Evolutionary conservation across 2,329 filamentous ascomycete genomes (phyloP).

Genomic region (Gnomoniopsis smithogilvyi): DNA sequence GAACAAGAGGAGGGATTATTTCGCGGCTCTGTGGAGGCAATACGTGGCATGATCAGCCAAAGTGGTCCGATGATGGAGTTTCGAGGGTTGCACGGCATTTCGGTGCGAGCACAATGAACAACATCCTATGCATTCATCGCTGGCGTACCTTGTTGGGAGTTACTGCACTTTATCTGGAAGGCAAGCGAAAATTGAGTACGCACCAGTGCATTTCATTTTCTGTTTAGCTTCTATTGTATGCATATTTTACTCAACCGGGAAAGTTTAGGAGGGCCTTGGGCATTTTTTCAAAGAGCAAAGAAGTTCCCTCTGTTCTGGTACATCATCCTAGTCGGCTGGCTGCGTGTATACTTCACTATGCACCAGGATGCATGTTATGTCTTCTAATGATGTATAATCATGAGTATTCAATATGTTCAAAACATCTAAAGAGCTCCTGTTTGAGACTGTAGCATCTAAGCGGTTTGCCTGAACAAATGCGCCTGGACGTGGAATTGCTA

Average conservation of each 20-base stretch:
- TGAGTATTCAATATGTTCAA: background rate
- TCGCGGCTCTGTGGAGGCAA: slow-evolving; percentile 15
- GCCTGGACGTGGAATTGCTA: too few species aligned
- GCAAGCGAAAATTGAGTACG: background rate
- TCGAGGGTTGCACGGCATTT: background rate
- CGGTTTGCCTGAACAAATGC: background rate
- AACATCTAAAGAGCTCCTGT: background rate
- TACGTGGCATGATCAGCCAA: slow-evolving; percentile 5
- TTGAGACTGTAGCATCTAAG: background rate
- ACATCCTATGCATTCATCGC: background rate
- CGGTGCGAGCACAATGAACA: background rate
- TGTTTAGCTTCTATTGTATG: background rate
- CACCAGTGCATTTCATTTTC: background rate
- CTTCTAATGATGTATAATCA: background rate
- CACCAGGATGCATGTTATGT: background rate
- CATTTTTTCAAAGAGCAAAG: background rate
- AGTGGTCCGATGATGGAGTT: background rate
- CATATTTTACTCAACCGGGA: background rate
- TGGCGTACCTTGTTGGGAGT: background rate
- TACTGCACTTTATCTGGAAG: background rate
- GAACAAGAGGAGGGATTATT: slow-evolving; percentile 11
- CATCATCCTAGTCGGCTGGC: background rate
- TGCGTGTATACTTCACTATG: background rate
- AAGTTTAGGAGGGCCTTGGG: background rate
- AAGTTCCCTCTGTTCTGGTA: background rate